Conservation (phyloP, 495 filamentous ascomycete genomes). For the Penicillium mononematosum region DNA sequence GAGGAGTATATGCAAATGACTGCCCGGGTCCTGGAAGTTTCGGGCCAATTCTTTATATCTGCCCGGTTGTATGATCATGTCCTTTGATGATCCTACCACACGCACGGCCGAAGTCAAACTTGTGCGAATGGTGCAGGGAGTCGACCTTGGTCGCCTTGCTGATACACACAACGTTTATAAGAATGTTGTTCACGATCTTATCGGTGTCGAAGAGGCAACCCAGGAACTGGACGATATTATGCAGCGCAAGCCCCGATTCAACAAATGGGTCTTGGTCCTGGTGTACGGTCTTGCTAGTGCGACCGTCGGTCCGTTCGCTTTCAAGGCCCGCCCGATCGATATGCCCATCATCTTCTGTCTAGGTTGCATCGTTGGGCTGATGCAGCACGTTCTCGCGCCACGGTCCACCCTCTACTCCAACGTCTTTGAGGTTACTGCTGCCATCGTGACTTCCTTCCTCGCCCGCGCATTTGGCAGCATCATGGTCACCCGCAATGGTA, state of each 20-base stretch:
- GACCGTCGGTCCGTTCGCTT: slow-evolving; percentile 80
- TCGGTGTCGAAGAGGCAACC: slow-evolving; percentile 83
- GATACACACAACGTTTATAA: slow-evolving; percentile 93
- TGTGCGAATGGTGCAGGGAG: slow-evolving; percentile 70
- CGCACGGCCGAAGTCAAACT: slow-evolving; percentile 94
- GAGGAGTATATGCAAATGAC: slow-evolving; percentile 92
- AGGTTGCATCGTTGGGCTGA: slow-evolving; percentile 74
- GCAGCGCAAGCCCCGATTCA: slow-evolving; percentile 61
- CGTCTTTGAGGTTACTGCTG: slow-evolving; percentile 86
- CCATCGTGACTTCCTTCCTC: slow-evolving; percentile 82
- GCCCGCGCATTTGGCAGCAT: slow-evolving; percentile 85
- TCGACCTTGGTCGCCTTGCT: slow-evolving; percentile 80
- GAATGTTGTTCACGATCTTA: slow-evolving; percentile 82
- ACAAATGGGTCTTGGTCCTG: slow-evolving; percentile 68
- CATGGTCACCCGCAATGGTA: slow-evolving; percentile 38
- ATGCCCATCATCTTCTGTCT: slow-evolving; percentile 84
- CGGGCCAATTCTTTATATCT: slow-evolving; percentile 88
- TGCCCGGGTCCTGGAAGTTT: slow-evolving; percentile 80
- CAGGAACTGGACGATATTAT: slow-evolving; percentile 67
- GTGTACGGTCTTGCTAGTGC: slow-evolving; percentile 82
- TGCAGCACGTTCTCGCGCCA: slow-evolving; percentile 80
- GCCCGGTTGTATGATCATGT: slow-evolving; percentile 93
- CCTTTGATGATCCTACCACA: slow-evolving; percentile 84
- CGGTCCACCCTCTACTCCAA: slow-evolving; percentile 75
- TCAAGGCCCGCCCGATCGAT: slow-evolving; percentile 80